A percentile compares a stretch with the other conserved stretches of the same genome.
Conservation (phyloP, 179 eudicot species). For the Corrigiola litoralis region DNA sequence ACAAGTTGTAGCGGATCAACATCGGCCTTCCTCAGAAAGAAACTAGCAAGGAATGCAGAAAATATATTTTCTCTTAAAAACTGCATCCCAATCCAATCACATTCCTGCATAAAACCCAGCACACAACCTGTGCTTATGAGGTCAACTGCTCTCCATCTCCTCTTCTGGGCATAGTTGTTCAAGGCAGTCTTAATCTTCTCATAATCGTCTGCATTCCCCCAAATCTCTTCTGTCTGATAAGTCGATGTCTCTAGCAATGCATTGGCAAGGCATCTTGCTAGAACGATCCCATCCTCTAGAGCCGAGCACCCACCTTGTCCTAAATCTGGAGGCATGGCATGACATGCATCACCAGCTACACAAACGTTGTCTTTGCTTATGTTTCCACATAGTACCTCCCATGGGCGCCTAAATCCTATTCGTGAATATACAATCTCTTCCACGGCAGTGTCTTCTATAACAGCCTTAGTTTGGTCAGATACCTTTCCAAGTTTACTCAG, state of each 20-base stretch:
- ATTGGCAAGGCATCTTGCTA: constrained; percentile 38
- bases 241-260: constrained; percentile 17
- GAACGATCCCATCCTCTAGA: constrained; percentile 44
- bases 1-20: constrained; percentile 32
- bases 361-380: constrained; percentile 47
- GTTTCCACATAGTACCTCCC: constrained; percentile 30
- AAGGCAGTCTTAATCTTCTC: constrained; percentile 30
- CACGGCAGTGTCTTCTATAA: constrained; percentile 30
- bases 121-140: constrained; percentile 26
- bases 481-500: constrained; percentile 35
- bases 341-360: constrained; percentile 56
- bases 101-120: constrained; percentile 22
- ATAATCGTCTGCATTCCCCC: background rate
- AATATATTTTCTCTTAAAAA: constrained; percentile 30
- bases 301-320: constrained; percentile 68
- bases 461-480: constrained; percentile 23
- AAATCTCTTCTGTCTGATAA: background rate
- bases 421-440: constrained; percentile 30
- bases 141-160: constrained; percentile 38
- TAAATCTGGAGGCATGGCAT: constrained; percentile 63
- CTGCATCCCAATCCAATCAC: constrained; percentile 21
- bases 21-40: constrained; percentile 29
- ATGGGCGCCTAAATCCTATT: constrained; percentile 36
- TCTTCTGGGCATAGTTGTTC: constrained; percentile 23
- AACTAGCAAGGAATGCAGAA: constrained; percentile 18